Evolutionary conservation across 2,329 filamentous ascomycete genomes (phyloP), one percentile per base, ranked within the genome.

Genomic region (Diaporthe citrichinensis): DNA sequence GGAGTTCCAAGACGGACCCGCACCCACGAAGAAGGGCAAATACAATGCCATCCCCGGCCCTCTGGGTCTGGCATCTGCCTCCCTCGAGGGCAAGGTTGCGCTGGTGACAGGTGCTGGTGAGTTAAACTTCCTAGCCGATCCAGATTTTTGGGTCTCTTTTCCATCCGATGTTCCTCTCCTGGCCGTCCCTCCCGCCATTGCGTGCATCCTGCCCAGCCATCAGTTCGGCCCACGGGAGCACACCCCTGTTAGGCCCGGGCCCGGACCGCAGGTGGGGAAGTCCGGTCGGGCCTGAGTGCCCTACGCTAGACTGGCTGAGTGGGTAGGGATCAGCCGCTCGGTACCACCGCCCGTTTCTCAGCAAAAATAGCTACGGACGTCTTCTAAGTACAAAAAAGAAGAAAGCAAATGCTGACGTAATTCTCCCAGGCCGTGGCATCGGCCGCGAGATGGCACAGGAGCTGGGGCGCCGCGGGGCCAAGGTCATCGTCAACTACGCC

Each of bases 401-500:
- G 25, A 20, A 28, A 15, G 23, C 23, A 8, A 36, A 41, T 46
- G 53, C 73, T 71, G 55, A 59, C 14, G 25, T 41, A 5, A 3
- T 31, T 28, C 12, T 14, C 14, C 20, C 75, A 90, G 87, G 90
- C 80, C 90, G 92, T 82, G 92, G 92, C 79, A 93, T 94, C 78
- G 92, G 92, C 76, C 88, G 89, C 72, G 90, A 90, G 79, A 93
- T 93, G 87, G 92, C 92, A 72, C 86, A 90, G 72, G 91, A 93
- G 84, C 90, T 94, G 74, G 92, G 89, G 76, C 87, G 88, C 77
- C 90, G 91, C 76, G 92, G 92, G 71, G 92, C 92, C 79, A 91
- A 91, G 83, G 90, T 93, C 71, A 88, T 91, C 76, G 89, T 93
- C 82, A 92, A 92, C 88, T 92, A 92, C 84, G 90, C 92, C 80